These are phyloP conservation scores for Calonectria leucothoes DNA, from an alignment of 2,329 filamentous ascomycete species.

Conservation along the genomic window DNA sequence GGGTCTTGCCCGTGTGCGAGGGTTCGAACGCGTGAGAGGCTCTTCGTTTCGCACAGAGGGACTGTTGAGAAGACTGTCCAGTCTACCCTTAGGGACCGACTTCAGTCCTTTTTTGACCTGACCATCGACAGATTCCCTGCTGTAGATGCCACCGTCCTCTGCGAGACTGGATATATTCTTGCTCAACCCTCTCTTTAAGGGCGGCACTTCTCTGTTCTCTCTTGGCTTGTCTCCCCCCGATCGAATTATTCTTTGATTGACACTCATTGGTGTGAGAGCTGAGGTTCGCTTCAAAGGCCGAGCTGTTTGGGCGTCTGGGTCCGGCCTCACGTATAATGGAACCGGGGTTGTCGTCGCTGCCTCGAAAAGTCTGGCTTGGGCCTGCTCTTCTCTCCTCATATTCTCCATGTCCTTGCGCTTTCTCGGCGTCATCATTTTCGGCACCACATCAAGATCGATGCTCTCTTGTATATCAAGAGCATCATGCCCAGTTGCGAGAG, in stretches of 20 bases:
- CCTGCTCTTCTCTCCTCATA: constrained; percentile 17
- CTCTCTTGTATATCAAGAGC: constrained; percentile 62
- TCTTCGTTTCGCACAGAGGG: constrained; percentile 37
- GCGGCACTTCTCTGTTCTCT: neutral
- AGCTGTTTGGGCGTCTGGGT: constrained; percentile 31
- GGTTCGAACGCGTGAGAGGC: constrained; percentile 40
- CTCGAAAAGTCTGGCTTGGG: constrained; percentile 20
- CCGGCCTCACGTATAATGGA: constrained; percentile 34
- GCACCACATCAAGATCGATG: constrained; percentile 63
- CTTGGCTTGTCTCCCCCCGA: constrained; percentile 35
- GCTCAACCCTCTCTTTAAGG: constrained; percentile 40
- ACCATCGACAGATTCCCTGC: constrained; percentile 22
- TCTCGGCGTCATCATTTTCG: constrained; percentile 49
- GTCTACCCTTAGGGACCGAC: constrained; percentile 40
- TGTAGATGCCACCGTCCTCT: constrained; percentile 59
- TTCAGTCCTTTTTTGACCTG: neutral
- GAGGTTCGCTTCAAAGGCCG: constrained; percentile 36
- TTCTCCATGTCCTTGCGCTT: constrained; percentile 46
- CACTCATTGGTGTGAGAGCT: constrained; percentile 52
- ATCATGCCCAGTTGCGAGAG: constrained; percentile 35
- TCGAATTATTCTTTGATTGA: constrained; percentile 45
- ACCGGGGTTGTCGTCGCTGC: constrained; percentile 27
- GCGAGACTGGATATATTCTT: constrained; percentile 57
- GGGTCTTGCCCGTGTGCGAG: constrained; percentile 34
- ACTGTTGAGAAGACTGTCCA: constrained; percentile 50